Base-by-base conservation (phyloP, 2,329 filamentous ascomycete genomes). In the Paecilomyces niveus region DNA sequence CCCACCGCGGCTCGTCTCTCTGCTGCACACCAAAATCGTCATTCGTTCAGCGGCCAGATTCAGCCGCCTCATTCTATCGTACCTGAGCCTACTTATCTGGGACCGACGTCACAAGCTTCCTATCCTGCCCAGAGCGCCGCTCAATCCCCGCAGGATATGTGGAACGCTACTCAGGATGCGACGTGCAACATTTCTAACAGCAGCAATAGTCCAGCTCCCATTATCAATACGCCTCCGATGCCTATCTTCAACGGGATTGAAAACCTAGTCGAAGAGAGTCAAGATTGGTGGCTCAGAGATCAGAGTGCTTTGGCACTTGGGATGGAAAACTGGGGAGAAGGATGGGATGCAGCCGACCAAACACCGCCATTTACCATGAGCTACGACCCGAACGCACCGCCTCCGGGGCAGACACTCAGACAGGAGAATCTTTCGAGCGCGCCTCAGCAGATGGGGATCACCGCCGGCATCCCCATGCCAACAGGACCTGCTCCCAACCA, bases 241-340 rank as follows among this genome's bases (percentile, higher is more conserved):
- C 78, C 80, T 10, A 75, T 85, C 55, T 86, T 87, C 60, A 83
- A 84, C 24, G 81, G 81, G 8, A 77, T 86, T 1, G 83, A 87
- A 35, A 81, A 82, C 52, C 71, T 88, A 4, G 78, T 88, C 3
- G 80, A 83, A 53, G 85, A 88, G 54, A 83, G 82, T 54, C 84
- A 87, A 60, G 83, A 88, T 64, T 86, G 83, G 83, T 86, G 84
- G 78, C 78, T 85, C 57, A 76, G 80, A 35, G 86, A 89, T 65
- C 85, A 88, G 64, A 80, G 77, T 18, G 81, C 83, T 54, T 72
- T 88, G 3, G 84, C 83, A 0, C 70, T 81, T 3, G 85, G 85
- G 1, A 83, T 88, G 62, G 85, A 82, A 26, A 86, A 85, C 57
- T 89, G 85, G 85, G 65, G 62, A 21, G 69, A 67, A 29, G 60